Conservation (phyloP, 2,329 filamentous ascomycete genomes). For the Ophiognomonia clavigignenti-juglandacearum region DNA sequence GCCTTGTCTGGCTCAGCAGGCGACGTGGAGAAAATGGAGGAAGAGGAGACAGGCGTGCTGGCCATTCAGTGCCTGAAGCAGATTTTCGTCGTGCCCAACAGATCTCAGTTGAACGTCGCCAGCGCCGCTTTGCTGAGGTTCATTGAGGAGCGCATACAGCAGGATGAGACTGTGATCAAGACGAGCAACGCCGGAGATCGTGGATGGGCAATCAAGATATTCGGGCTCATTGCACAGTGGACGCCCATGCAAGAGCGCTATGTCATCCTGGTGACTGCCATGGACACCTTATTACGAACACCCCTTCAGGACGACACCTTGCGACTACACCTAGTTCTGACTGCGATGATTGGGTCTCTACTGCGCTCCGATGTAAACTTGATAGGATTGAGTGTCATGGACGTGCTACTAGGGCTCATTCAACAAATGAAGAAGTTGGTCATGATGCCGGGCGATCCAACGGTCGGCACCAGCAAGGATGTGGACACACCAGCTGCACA, state of each 20-base stretch:
- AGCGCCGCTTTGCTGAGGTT: constrained; percentile 72
- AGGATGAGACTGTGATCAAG: constrained; percentile 49
- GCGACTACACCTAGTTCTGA: constrained; percentile 67
- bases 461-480: constrained; percentile 24
- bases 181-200: constrained; percentile 41
- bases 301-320: constrained; percentile 67
- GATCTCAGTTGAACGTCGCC: constrained; percentile 73
- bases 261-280: constrained; percentile 75
- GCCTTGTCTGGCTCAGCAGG: constrained; percentile 76
- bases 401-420: constrained; percentile 80
- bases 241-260: constrained; percentile 93
- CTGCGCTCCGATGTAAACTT: constrained; percentile 86
- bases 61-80: constrained; percentile 83
- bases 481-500: constrained; percentile 36
- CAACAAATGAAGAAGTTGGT: constrained; percentile 77
- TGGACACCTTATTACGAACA: constrained; percentile 69
- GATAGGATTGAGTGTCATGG: constrained; percentile 94
- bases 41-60: constrained; percentile 80
- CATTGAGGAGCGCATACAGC: constrained; percentile 55
- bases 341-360: constrained; percentile 75
- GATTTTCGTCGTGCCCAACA: constrained; percentile 78
- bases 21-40: constrained; percentile 83
- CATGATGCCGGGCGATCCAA: constrained; percentile 49
- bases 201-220: constrained; percentile 79
- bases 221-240: constrained; percentile 77